These are phyloP conservation scores for Fremontodendron californicum DNA, from an alignment of 345 rosid genomes.

Conservation along the genomic window DNA sequence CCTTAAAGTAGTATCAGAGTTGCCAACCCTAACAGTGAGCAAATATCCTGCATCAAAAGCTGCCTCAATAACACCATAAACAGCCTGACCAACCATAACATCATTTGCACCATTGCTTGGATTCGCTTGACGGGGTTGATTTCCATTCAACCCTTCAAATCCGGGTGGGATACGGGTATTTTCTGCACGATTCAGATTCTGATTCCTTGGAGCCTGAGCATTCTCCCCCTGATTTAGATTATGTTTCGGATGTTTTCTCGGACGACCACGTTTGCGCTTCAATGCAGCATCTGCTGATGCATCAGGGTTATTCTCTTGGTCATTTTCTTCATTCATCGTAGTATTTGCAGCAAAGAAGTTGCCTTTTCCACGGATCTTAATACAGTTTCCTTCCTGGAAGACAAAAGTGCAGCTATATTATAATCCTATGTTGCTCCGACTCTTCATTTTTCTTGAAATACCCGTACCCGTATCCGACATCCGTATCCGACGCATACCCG, in stretches of 20 bases:
- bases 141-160: constrained; percentile 28
- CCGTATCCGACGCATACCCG: no score
- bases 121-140: constrained; percentile 30
- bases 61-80: constrained; percentile 71
- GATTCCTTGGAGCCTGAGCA: constrained; percentile 21
- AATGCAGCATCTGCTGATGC: constrained; percentile 41
- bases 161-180: constrained; percentile 36
- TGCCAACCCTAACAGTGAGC: constrained; percentile 62
- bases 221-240: constrained; percentile 19
- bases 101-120: constrained; percentile 18
- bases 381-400: neutral
- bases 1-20: constrained; percentile 50
- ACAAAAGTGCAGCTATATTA: neutral
- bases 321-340: neutral
- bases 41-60: constrained; percentile 76
- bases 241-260: constrained; percentile 53
- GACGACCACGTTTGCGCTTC: constrained; percentile 88
- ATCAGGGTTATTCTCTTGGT: constrained; percentile 35
- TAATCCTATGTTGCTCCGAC: no score
- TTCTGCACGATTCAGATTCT: constrained; percentile 26
- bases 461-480: no score
- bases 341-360: neutral
- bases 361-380: neutral
- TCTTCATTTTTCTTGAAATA: no score
- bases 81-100: constrained; percentile 61